A percentile compares a stretch with the other conserved stretches of the same genome.
Conservation (phyloP, 2,329 filamentous ascomycete genomes). For the Penicillium crustosum region DNA sequence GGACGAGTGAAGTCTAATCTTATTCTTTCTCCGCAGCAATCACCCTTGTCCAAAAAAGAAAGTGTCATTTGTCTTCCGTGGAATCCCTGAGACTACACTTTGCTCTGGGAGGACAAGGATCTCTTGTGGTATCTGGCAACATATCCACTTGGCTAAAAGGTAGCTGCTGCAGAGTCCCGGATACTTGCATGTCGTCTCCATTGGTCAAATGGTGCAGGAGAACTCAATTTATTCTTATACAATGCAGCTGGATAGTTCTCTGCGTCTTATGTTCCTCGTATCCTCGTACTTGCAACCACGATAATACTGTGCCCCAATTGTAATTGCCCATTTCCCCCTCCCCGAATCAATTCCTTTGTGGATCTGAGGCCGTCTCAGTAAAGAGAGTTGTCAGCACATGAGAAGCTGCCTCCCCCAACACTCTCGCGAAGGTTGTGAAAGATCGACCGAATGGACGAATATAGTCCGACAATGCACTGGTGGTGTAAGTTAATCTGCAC, state of each 20-base stretch:
- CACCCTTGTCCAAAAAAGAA: background rate
- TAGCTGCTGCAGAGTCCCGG: background rate
- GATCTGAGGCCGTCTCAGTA: slow-evolving; percentile 1
- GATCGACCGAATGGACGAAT: slow-evolving; percentile 27
- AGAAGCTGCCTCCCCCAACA: slow-evolving; percentile 18
- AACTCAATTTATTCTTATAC: slow-evolving; percentile 8
- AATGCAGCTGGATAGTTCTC: background rate
- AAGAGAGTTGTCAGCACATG: slow-evolving; percentile 22
- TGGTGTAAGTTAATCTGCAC: background rate
- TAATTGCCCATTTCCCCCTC: background rate
- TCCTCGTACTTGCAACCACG: background rate
- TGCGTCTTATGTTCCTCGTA: background rate
- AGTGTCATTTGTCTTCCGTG: background rate
- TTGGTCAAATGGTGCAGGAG: background rate
- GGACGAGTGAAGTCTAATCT: background rate
- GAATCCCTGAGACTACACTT: background rate
- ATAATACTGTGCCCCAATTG: background rate
- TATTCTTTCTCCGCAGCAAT: background rate
- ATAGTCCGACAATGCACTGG: slow-evolving; percentile 30
- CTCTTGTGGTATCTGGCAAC: background rate
- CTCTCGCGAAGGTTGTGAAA: slow-evolving; percentile 14
- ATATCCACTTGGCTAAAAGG: background rate
- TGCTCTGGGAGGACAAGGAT: background rate
- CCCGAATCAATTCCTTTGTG: background rate
- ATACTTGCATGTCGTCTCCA: background rate